A percentile compares a stretch with the other conserved stretches of the same genome.
Conservation (phyloP, 495 filamentous ascomycete genomes). For the Lasiosphaeria hispida region DNA sequence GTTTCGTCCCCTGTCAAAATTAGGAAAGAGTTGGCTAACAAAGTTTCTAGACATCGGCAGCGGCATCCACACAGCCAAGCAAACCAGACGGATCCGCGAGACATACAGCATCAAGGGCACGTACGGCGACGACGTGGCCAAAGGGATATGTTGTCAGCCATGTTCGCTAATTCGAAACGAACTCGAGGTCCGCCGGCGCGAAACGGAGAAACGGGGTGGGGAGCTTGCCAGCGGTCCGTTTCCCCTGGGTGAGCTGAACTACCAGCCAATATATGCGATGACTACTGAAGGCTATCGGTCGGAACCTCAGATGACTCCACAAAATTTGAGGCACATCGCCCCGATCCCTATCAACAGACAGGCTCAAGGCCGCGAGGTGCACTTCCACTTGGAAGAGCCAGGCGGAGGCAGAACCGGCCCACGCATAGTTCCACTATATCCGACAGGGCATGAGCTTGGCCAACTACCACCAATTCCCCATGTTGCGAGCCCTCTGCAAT, state of each 20-base stretch:
- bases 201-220: slow-evolving; percentile 8
- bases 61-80: slow-evolving; percentile 24
- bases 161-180: slow-evolving; percentile 30
- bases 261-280: slow-evolving; percentile 22
- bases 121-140: slow-evolving; percentile 20
- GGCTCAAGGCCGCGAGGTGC: background rate
- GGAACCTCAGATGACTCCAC: slow-evolving; percentile 21
- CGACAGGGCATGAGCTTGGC: slow-evolving; percentile 5
- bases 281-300: slow-evolving; percentile 14
- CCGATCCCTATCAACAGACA: background rate
- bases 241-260: slow-evolving; percentile 22
- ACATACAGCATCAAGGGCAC: slow-evolving; percentile 26
- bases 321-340: background rate
- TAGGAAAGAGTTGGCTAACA: background rate
- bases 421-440: slow-evolving; percentile 15
- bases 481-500: slow-evolving; percentile 10
- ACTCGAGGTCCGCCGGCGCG: slow-evolving; percentile 23
- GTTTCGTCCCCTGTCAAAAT: background rate
- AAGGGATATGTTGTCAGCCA: slow-evolving; percentile 29
- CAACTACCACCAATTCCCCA: slow-evolving; percentile 15
- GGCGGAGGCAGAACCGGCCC: background rate
- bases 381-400: slow-evolving; percentile 6
- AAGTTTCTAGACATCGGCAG: slow-evolving; percentile 23
- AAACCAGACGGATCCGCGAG: slow-evolving; percentile 22
- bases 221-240: slow-evolving; percentile 14